phyloP scores from a whole-genome alignment of 345 rosid genomes.

The Turritis glabra region DNA sequence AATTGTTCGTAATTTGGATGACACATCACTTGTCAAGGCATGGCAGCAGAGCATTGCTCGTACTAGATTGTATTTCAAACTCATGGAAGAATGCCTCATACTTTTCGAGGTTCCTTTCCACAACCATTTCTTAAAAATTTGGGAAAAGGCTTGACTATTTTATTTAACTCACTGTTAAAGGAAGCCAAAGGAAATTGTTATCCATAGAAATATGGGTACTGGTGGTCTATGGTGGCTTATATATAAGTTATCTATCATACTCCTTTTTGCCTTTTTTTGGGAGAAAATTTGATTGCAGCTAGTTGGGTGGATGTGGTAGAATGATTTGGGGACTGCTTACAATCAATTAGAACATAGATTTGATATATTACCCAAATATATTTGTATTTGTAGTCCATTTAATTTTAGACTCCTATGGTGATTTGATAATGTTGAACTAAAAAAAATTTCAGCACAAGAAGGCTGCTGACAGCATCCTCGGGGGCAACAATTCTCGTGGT shows the following conservation, averaged over 20 bases:
- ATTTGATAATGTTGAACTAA: conserved; percentile 9
- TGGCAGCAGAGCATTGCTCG: conserved; percentile 99
- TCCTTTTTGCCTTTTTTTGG: background rate
- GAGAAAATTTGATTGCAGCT: conserved; percentile 12
- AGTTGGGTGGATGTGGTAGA: conserved; percentile 19
- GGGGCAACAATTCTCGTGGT: conserved; percentile 88
- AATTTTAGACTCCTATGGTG: background rate
- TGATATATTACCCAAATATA: background rate
- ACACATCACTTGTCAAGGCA: conserved; percentile 82
- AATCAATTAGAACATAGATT: conserved; percentile 1
- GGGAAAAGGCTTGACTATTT: conserved; percentile 7
- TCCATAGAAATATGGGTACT: background rate
- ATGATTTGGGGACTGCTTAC: conserved; percentile 1
- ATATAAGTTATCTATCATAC: conserved; percentile 11
- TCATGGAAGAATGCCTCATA: conserved; percentile 91
- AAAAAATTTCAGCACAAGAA: conserved; percentile 70
- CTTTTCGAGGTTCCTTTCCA: conserved; percentile 81
- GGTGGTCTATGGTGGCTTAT: background rate
- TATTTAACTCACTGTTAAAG: background rate
- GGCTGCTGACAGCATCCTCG: conserved; percentile 84
- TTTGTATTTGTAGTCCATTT: background rate
- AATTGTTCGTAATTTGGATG: conserved; percentile 95
- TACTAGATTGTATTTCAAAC: conserved; percentile 93
- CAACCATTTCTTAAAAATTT: conserved; percentile 20
- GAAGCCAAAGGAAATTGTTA: conserved; percentile 15